Conservation (phyloP, 2,329 filamentous ascomycete genomes). For the Hypoxylon sp. region DNA sequence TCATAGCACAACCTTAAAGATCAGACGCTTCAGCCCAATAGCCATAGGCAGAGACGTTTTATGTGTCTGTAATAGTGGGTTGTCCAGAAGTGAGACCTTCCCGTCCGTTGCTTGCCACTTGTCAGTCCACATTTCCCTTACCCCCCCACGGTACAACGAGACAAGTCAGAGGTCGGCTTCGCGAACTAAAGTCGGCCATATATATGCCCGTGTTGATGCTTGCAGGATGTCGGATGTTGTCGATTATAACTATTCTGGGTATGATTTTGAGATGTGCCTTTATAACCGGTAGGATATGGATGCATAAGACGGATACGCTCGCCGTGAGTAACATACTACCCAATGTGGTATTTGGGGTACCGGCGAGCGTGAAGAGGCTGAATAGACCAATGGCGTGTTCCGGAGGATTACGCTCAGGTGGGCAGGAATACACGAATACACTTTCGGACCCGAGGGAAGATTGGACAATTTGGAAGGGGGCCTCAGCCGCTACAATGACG, state of each 20-base stretch:
- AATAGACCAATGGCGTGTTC: conserved; percentile 34
- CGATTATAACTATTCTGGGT: conserved; percentile 27
- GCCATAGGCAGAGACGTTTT: conserved; percentile 16
- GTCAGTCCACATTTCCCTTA: conserved; percentile 2
- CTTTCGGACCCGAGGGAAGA: conserved; percentile 42
- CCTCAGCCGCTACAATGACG: conserved; percentile 26
- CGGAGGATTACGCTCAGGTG: conserved; percentile 18
- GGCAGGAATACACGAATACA: conserved; percentile 15
- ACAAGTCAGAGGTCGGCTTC: conserved; percentile 6
- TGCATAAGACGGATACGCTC: conserved; percentile 9
- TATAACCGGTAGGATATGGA: conserved; percentile 3
- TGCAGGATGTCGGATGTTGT: conserved; percentile 8
- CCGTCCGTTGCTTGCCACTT: conserved; percentile 11
- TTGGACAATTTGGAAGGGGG: conserved; percentile 6
- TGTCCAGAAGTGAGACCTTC: conserved; percentile 13
- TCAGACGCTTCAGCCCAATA: conserved; percentile 16
- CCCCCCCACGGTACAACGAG: conserved; percentile 1
- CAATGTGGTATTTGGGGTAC: conserved; percentile 31
- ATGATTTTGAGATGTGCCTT: conserved; percentile 20
- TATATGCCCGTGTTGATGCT: conserved; percentile 8
- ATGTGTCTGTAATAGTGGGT: conserved; percentile 12
- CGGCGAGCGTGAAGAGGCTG: conserved; percentile 13
- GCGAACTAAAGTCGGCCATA: conserved; percentile 3
- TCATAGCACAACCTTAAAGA: conserved; percentile 25
- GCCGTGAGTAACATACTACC: conserved; percentile 2